A percentile compares a stretch with the other conserved stretches of the same genome.
phyloP scores from a whole-genome alignment of 2,329 filamentous ascomycete species.

The Beauveria rudraprayagi region DNA sequence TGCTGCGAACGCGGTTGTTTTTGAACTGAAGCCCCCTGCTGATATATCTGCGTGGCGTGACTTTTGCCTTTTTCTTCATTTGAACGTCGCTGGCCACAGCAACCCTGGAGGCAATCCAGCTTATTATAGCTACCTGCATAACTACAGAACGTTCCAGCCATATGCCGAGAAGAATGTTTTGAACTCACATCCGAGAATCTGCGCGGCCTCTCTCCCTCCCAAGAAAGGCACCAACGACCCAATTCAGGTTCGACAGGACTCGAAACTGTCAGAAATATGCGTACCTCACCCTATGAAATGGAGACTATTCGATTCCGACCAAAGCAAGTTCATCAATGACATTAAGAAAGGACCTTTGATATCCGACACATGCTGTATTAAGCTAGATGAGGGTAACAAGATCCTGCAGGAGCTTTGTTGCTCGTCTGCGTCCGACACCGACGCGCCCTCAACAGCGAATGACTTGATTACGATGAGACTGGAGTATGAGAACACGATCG shows the following conservation, averaged over 20 bases:
- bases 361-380: background rate
- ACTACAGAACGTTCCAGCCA: rapidly evolving
- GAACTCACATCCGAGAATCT: background rate
- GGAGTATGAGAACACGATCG: rapidly evolving
- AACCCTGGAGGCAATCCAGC: too few relatives aligned
- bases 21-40: background rate
- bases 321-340: background rate
- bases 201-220: background rate
- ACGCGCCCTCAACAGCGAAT: background rate
- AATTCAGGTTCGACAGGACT: background rate
- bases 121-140: background rate
- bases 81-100: background rate
- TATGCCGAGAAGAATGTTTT: background rate
- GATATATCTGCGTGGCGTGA: background rate
- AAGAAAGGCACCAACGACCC: background rate
- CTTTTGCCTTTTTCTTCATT: background rate
- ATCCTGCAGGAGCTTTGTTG: background rate
- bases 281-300: background rate
- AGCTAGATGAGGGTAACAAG: background rate
- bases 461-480: background rate
- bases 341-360: background rate
- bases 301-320: background rate
- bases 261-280: background rate
- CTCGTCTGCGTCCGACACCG: rapidly evolving
- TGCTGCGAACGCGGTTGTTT: background rate